Evolutionary conservation across 768 basidiomycete species (phyloP), one percentile per base, ranked within the genome.

Genomic region (Collybiopsis confluens): DNA sequence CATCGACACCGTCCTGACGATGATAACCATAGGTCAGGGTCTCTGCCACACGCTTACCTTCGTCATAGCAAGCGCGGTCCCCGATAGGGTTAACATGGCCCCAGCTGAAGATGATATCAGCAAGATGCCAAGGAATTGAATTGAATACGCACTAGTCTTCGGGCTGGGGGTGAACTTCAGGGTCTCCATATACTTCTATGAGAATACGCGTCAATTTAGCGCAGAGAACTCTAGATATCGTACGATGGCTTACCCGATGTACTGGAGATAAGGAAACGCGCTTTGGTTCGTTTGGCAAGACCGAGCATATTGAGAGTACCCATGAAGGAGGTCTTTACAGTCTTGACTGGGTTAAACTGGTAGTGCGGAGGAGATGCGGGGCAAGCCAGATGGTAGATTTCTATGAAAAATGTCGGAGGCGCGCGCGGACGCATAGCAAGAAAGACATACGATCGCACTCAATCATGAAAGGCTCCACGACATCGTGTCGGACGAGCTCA

Each of bases 241-340:
- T 11, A 37, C 21, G 27, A 57, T 18, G 45, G 59, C 78, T 57
- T 65, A 91, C 92, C 92, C 47, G 95, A 98, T 23, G 97, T 99
- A 59, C 92, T 94, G 57, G 85, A 85, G 60, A 98, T 94, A 58
- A 99, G 75, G 81, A 99, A 99, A 50, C 96, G 85, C 10, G 97
- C 97, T 69, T 98, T 98, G 45, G 88, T 92, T 56, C 95, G 91
- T 72, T 98, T 98, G 6, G 97, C 97, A 21, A 99, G 82, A 46
- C 92, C 97, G 37, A 99, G 89, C 95, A 98, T 97, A 75, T 99
- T 98, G 57, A 98, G 75, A 4, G 97, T 98, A 42, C 97, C 97
- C 81, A 96, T 85, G 74, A 99, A 99, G 10, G 93, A 96, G 0
- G 97, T 98, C 70, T 98, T 98, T 72, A 98, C 82, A 23, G 97